These are phyloP conservation scores for Saussurea involucrata DNA, from an alignment of 129 eudicot species.

Conservation along the genomic window DNA sequence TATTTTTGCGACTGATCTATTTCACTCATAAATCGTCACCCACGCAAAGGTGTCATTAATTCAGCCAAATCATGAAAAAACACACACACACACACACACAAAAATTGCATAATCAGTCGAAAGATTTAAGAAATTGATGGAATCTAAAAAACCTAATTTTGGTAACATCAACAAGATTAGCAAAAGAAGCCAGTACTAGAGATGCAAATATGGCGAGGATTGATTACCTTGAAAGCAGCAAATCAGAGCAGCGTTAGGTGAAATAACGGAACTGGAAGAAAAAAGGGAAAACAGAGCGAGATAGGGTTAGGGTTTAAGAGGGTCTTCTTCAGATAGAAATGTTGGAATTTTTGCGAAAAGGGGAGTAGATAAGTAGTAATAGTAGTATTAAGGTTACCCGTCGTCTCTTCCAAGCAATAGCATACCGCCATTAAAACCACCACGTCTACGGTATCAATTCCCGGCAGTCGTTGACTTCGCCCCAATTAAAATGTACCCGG, in stretches of 20 bases:
- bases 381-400: neutral
- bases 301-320: conserved; percentile 8
- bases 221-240: conserved; percentile 1
- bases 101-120: neutral
- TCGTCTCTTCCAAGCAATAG: neutral
- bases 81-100: too few relatives aligned
- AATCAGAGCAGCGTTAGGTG: neutral
- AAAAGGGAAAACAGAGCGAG: neutral
- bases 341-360: neutral
- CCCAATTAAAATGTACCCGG: neutral
- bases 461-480: neutral
- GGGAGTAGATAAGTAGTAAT: neutral
- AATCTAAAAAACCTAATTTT: neutral
- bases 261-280: neutral
- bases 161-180: neutral
- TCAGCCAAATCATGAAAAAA: neutral
- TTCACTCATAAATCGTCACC: neutral
- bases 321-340: neutral
- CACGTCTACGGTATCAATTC: neutral
- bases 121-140: neutral
- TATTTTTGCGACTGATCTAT: neutral
- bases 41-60: neutral
- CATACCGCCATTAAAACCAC: conserved; percentile 13
- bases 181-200: neutral
- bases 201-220: neutral